Conservation (phyloP, 2,329 filamentous ascomycete genomes). For the Blastomyces gilchristii region DNA sequence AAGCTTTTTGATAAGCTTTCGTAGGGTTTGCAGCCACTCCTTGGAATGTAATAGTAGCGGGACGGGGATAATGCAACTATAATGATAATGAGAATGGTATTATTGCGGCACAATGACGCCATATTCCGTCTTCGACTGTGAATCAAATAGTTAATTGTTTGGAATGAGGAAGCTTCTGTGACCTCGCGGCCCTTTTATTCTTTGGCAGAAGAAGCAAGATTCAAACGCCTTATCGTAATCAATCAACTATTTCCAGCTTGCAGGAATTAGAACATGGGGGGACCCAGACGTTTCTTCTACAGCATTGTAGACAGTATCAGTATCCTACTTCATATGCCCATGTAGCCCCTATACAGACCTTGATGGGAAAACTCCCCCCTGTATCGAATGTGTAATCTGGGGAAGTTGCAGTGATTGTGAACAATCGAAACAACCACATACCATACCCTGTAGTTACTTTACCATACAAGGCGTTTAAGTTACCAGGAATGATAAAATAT, state of each 20-base stretch:
- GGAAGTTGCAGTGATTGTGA: no score
- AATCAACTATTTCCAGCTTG: neutral
- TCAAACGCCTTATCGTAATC: neutral
- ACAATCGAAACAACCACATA: no score
- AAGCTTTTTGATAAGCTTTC: no score
- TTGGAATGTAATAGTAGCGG: neutral
- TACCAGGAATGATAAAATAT: neutral
- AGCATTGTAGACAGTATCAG: no score
- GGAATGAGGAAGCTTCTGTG: neutral
- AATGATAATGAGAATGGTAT: neutral
- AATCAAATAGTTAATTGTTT: neutral
- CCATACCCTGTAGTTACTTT: no score
- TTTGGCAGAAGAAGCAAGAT: no score
- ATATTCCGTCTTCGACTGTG: neutral
- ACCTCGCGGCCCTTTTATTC: no score
- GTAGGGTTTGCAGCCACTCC: neutral
- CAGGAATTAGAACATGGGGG: neutral
- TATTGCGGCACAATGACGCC: neutral
- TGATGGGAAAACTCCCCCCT: neutral
- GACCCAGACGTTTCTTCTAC: no score
- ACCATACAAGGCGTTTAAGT: neutral
- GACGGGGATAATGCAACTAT: neutral
- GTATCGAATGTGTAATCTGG: neutral
- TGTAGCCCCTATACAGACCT: neutral
- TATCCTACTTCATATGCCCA: no score